Conservation (phyloP, 2,329 filamentous ascomycete genomes). For the Clonostachys byssicola region DNA sequence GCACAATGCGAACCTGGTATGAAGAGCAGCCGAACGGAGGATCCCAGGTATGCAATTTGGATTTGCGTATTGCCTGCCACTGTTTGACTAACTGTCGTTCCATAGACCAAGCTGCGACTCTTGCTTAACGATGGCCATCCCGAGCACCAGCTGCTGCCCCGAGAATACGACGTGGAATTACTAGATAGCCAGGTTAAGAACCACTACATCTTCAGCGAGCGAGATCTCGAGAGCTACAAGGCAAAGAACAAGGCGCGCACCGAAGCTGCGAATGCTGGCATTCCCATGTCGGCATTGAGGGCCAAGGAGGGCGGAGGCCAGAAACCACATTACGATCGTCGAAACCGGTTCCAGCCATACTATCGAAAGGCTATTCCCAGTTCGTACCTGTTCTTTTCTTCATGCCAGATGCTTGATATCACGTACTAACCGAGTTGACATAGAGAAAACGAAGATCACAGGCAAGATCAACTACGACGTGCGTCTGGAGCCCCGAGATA, state of each 20-base stretch:
- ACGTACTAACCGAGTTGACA: slow-evolving; percentile 11
- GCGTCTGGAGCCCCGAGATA: slow-evolving; percentile 68
- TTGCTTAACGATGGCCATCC: slow-evolving; percentile 61
- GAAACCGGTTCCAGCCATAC: slow-evolving; percentile 50
- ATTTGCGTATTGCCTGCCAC: background rate
- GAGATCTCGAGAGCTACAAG: slow-evolving; percentile 66
- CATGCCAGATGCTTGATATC: background rate
- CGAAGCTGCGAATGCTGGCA: slow-evolving; percentile 53
- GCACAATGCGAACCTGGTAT: slow-evolving; percentile 62
- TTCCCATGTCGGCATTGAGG: slow-evolving; percentile 51
- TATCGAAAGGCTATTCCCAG: slow-evolving; percentile 72
- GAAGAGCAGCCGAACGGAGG: slow-evolving; percentile 43
- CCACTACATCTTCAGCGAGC: slow-evolving; percentile 90
- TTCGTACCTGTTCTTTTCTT: slow-evolving; percentile 31
- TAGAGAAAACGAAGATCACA: slow-evolving; percentile 74
- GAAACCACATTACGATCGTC: slow-evolving; percentile 39
- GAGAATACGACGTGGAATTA: slow-evolving; percentile 80
- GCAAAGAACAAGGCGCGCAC: slow-evolving; percentile 45
- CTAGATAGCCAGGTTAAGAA: slow-evolving; percentile 65
- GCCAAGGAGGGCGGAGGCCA: slow-evolving; percentile 19
- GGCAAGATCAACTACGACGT: slow-evolving; percentile 74
- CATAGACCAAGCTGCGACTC: slow-evolving; percentile 47
- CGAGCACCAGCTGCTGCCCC: slow-evolving; percentile 72
- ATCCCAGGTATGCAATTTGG: background rate
- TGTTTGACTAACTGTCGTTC: background rate